Evolutionary conservation across 2,329 filamentous ascomycete genomes (phyloP).

Genomic region (Erysiphe pulchra): DNA sequence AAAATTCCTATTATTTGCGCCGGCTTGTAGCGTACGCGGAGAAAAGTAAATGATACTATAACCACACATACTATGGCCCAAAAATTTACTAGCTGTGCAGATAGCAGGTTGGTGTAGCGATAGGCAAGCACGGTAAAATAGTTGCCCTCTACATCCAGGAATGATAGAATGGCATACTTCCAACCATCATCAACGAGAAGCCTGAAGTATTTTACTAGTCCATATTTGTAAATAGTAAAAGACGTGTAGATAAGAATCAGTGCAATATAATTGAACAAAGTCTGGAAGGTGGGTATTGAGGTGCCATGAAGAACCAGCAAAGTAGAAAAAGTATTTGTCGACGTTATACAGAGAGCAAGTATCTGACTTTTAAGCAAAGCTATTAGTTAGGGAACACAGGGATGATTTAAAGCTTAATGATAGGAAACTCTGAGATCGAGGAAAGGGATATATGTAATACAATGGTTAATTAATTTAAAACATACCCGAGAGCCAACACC

Average conservation of each 20-base stretch:
- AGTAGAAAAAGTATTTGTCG: slow-evolving; percentile 70
- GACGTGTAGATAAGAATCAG: slow-evolving; percentile 61
- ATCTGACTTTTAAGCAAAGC: slow-evolving; percentile 29
- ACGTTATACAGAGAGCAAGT: slow-evolving; percentile 71
- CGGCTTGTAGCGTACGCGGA: slow-evolving; percentile 71
- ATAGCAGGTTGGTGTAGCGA: slow-evolving; percentile 19
- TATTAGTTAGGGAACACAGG: background rate
- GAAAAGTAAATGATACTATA: slow-evolving; percentile 52
- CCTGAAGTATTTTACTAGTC: slow-evolving; percentile 39
- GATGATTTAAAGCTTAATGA: background rate
- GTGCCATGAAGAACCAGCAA: slow-evolving; percentile 42
- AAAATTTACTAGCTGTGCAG: slow-evolving; percentile 85
- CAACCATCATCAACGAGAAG: slow-evolving; percentile 50
- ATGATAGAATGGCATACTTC: slow-evolving; percentile 82
- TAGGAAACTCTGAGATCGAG: background rate
- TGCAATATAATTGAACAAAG: slow-evolving; percentile 79
- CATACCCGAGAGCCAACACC: slow-evolving; percentile 45
- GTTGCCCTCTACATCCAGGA: slow-evolving; percentile 88
- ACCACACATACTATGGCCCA: slow-evolving; percentile 94
- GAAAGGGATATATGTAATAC: slow-evolving; percentile 1
- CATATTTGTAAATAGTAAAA: slow-evolving; percentile 56
- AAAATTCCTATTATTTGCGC: slow-evolving; percentile 71
- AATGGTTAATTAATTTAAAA: slow-evolving; percentile 6
- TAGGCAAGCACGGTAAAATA: slow-evolving; percentile 96
- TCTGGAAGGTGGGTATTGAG: slow-evolving; percentile 84